Base-by-base conservation (phyloP, 2,329 filamentous ascomycete species). In the Sporothrix phasma region DNA sequence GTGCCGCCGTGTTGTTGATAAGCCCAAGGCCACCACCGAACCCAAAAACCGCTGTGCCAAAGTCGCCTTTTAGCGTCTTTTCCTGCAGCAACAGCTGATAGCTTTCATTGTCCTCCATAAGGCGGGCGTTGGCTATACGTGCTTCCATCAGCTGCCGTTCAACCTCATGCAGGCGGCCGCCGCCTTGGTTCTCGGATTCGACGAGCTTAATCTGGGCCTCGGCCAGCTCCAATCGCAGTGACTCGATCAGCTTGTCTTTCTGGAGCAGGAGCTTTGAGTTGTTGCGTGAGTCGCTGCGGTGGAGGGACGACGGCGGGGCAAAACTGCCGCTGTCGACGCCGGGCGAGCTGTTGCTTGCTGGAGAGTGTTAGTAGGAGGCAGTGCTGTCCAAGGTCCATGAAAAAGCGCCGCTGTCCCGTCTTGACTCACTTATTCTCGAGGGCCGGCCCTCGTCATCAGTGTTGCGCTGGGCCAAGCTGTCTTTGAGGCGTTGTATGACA, bases 31-130 rank as follows among this genome's bases (percentile, higher is more conserved):
- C 73, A 60, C 78, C 78, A 78, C 84, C 82, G 71, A 86, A 88
- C 78, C 90, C 85, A 74, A 96, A 91, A 71, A 93, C 89, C 70
- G 83, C 88, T 72, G 88, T 91, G 71, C 84, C 83, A 73, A 97
- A 93, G 73, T 97, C 93, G 34, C 94, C 94, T 73, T 95, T 96
- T 65, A 99, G 83, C 1, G 94, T 97, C 80, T 92, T 93, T 75
- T 97, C 92, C 72, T 92, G 91, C 26, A 99, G 85, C 19, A 99
- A 85, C 43, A 97, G 83, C 76, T 97, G 93, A 76, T 96, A 99
- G 76, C 92, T 96, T 76, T 99, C 94, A 72, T 97, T 97, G 76
- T 99, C 94, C 77, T 99, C 94, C 89, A 97, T 94, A 67, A 99
- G 80, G 53, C 92, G 86, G 64, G 94, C 94, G 73, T 97, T 99